Base-by-base conservation (phyloP, 2,329 filamentous ascomycete genomes). In the Hypoxylon sp. region DNA sequence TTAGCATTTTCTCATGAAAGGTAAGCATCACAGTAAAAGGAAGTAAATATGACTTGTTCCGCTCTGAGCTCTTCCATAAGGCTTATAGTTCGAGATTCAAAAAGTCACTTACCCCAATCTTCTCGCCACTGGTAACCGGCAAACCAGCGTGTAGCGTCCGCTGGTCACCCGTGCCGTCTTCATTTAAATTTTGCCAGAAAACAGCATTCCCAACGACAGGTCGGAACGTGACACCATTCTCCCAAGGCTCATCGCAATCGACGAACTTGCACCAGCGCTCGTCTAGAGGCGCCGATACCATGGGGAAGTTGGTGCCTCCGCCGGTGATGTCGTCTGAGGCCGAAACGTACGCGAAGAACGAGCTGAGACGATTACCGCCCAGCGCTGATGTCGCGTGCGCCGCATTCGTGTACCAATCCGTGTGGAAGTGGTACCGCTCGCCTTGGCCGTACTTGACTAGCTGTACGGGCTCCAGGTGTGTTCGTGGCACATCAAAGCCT, bases 251-350 rank as follows among this genome's bases (percentile, higher is more conserved):
- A 56, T 85, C 83, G 71, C 84, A 86, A 67, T 86, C 82, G 32
- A 85, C 64, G 57, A 81, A 82, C 7, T 65, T 67, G 66, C 83
- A 85, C 83, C 83, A 84, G 10, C 74, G 69, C 60, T 78, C 75
- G 21, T 79, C 75, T 5, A 57, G 64, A 0, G 81, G 82, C 5
- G 80, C 77, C 14, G 78, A 73, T 14, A 85, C 72, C 57, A 82
- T 73, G 0, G 83, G 83, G 67, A 85, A 85, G 69, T 84, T 85
- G 5, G 83, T 85, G 3, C 83, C 84, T 2, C 84, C 83, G 45
- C 83, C 83, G 0, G 78, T 80, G 17, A 82, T 77, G 41, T 80
- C 80, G 52, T 80, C 79, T 2, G 61, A 60, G 5, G 79, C 81
- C 2, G 77, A 76, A 17, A 85, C 80, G 65, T 85, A 85, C 3